Evolutionary conservation across 768 basidiomycete species (phyloP).

Genomic region (Tulasnella sp.): DNA sequence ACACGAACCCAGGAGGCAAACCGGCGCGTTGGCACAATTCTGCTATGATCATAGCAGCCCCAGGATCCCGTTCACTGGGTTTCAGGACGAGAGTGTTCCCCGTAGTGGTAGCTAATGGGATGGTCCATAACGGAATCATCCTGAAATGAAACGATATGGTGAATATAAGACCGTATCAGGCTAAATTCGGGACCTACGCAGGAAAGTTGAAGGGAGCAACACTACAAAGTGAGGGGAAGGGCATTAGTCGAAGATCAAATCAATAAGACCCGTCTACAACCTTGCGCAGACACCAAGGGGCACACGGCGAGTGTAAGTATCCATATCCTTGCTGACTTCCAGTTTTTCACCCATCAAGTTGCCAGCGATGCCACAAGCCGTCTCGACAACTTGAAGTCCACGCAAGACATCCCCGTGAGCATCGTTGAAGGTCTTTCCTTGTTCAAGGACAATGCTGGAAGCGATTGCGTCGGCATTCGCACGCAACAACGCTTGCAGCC

Average conservation of each 20-base stretch:
- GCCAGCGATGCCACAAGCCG: slow-evolving; percentile 65
- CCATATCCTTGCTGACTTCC: slow-evolving; percentile 58
- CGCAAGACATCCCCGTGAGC: slow-evolving; percentile 91
- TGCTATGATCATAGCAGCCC: slow-evolving; percentile 95
- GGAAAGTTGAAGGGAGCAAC: slow-evolving; percentile 79
- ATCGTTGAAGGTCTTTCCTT: slow-evolving; percentile 90
- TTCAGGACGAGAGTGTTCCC: slow-evolving; percentile 94
- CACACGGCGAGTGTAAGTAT: slow-evolving; percentile 26
- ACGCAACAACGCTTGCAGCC: slow-evolving; percentile 77
- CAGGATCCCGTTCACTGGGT: slow-evolving; percentile 92
- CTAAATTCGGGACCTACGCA: slow-evolving; percentile 39
- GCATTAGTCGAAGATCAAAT: background rate
- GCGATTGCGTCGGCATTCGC: slow-evolving; percentile 79
- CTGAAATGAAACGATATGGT: slow-evolving; percentile 4
- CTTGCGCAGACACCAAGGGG: slow-evolving; percentile 33
- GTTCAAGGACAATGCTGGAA: slow-evolving; percentile 81
- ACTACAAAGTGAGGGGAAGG: slow-evolving; percentile 25
- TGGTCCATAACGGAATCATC: slow-evolving; percentile 97
- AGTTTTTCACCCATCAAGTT: slow-evolving; percentile 82
- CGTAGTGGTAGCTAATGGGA: slow-evolving; percentile 67
- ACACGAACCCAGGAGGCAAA: slow-evolving; percentile 13
- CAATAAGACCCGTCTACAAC: background rate
- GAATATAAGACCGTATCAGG: background rate
- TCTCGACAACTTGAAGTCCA: slow-evolving; percentile 80
- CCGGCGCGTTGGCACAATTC: slow-evolving; percentile 82